phyloP scores from a whole-genome alignment of 306 rosid genomes.

The Trifolium dubium region DNA sequence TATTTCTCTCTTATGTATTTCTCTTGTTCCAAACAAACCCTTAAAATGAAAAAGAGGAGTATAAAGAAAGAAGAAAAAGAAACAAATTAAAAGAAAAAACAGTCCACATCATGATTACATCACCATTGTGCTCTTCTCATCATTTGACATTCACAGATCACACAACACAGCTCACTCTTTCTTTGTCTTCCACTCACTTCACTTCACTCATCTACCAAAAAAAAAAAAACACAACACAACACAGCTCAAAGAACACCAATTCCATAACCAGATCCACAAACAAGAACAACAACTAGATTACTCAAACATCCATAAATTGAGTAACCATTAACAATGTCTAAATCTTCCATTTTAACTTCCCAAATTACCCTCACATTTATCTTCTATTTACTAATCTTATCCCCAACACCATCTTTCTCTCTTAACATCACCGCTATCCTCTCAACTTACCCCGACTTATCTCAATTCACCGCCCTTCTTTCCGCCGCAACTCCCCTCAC shows the following conservation, averaged over 20 bases:
- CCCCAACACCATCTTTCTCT: conserved; percentile 43
- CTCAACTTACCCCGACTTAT: conserved; percentile 73
- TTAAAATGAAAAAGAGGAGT: too few species aligned
- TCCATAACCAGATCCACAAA: not conserved
- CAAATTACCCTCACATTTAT: conserved; percentile 55
- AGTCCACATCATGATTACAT: conserved; percentile 9
- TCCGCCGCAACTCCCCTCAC: conserved; percentile 55
- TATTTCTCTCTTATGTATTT: too few species aligned
- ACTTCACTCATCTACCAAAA: not conserved
- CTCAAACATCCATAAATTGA: not conserved
- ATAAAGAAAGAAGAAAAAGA: too few species aligned
- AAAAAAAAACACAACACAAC: not conserved
- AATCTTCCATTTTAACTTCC: conserved; percentile 42
- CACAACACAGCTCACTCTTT: conserved; percentile 8
- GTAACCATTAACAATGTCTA: not conserved
- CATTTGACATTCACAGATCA: conserved; percentile 17
- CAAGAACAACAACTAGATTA: not conserved
- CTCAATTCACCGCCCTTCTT: conserved; percentile 71
- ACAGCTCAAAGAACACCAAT: not conserved
- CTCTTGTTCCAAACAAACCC: too few species aligned
- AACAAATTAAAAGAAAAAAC: not conserved
- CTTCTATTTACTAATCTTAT: conserved; percentile 38
- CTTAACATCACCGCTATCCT: conserved; percentile 83
- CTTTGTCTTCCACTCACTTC: conserved; percentile 10
- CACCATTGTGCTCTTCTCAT: conserved; percentile 10